phyloP scores from a whole-genome alignment of 2,329 filamentous ascomycete genomes.

The Fusarium illudens region DNA sequence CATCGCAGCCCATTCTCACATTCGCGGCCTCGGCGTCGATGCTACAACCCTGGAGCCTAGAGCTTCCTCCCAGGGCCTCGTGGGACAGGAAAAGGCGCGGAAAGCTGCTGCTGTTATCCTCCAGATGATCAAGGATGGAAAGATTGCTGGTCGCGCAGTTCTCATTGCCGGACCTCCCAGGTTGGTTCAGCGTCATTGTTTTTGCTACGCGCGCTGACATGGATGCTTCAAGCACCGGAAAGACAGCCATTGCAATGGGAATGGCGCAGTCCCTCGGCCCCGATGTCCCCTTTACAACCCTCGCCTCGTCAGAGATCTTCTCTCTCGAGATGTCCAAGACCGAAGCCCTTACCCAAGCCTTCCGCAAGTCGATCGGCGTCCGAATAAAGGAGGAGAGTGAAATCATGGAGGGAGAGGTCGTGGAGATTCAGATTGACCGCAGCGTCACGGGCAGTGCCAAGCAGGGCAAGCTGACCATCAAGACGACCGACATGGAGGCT shows the following conservation, averaged over 20 bases:
- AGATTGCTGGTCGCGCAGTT: constrained; percentile 94
- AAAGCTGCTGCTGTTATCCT: constrained; percentile 96
- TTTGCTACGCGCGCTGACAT: constrained; percentile 27
- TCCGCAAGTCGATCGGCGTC: constrained; percentile 97
- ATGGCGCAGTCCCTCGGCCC: constrained; percentile 96
- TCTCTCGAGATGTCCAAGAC: constrained; percentile 99
- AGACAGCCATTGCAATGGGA: constrained; percentile 98
- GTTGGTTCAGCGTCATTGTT: constrained; percentile 49
- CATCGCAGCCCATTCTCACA: constrained; percentile 98
- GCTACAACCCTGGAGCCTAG: constrained; percentile 89
- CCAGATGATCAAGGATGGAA: constrained; percentile 99
- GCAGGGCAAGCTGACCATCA: constrained; percentile 98
- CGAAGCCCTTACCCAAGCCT: constrained; percentile 97
- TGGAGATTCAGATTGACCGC: constrained; percentile 97
- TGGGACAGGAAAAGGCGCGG: constrained; percentile 94
- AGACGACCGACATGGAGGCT: constrained; percentile 99
- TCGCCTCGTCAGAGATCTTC: constrained; percentile 97
- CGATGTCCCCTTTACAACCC: constrained; percentile 95
- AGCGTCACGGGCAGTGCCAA: constrained; percentile 97
- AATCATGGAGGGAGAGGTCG: constrained; percentile 98
- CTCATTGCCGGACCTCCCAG: constrained; percentile 94
- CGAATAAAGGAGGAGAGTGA: constrained; percentile 99
- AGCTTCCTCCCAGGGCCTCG: constrained; percentile 85
- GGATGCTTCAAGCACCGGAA: constrained; percentile 81
- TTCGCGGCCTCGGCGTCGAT: constrained; percentile 94